phyloP scores from a whole-genome alignment of 106 monocot species.

The Apostasia ramifera region DNA sequence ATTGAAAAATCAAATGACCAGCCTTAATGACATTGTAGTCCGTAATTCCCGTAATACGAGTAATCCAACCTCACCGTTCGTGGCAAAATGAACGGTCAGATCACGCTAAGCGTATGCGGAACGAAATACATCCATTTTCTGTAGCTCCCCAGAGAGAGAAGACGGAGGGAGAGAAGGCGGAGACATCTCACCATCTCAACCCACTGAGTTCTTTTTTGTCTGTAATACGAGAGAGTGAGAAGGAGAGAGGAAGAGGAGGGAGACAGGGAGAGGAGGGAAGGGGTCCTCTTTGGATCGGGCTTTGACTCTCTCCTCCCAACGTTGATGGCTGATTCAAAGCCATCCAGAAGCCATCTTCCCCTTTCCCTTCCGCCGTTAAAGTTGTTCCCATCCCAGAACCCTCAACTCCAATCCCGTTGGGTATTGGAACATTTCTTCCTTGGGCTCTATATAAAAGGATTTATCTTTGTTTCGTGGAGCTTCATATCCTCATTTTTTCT shows the following conservation, averaged over 20 bases:
- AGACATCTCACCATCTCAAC: too few relatives aligned
- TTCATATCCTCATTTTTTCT: conserved; percentile 1
- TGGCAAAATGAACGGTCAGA: too few relatives aligned
- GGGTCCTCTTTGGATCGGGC: not conserved
- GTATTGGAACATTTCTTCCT: not conserved
- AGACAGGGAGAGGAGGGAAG: not conserved
- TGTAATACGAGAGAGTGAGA: not conserved
- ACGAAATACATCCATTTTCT: too few relatives aligned
- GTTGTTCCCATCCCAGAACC: not conserved
- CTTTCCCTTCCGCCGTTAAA: not conserved
- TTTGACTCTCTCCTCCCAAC: not conserved
- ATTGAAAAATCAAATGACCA: too few relatives aligned
- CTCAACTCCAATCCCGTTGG: not conserved
- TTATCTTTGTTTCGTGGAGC: not conserved
- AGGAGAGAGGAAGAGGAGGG: not conserved
- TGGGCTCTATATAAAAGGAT: not conserved
- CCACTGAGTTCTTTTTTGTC: too few relatives aligned
- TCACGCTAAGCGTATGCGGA: too few relatives aligned
- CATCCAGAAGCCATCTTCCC: not conserved
- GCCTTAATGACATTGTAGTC: too few relatives aligned
- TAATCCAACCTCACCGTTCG: too few relatives aligned
- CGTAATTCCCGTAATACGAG: too few relatives aligned
- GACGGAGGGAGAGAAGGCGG: too few relatives aligned
- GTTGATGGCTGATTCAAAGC: not conserved
- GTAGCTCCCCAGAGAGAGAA: too few relatives aligned